phyloP scores from a whole-genome alignment of 495 filamentous ascomycete genomes.

The Xylaria acuta region DNA sequence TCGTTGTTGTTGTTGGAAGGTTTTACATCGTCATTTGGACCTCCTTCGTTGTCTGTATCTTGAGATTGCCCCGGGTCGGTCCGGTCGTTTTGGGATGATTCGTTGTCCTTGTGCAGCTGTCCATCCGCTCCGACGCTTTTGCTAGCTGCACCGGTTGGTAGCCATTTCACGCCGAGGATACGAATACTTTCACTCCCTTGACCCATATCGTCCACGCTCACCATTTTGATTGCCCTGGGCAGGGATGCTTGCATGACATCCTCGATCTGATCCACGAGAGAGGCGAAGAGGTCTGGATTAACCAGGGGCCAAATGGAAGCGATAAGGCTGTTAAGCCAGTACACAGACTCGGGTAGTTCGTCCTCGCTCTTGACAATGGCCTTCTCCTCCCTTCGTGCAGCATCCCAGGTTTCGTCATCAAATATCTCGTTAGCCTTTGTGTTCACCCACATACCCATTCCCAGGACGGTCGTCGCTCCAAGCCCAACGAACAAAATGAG shows the following conservation, averaged over 20 bases:
- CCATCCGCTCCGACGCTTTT: slow-evolving; percentile 63
- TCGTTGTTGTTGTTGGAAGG: slow-evolving; percentile 30
- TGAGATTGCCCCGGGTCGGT: slow-evolving; percentile 50
- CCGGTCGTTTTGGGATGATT: slow-evolving; percentile 55
- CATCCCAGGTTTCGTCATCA: slow-evolving; percentile 69
- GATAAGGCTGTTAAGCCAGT: slow-evolving; percentile 71
- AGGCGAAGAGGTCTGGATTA: slow-evolving; percentile 72
- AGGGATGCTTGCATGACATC: slow-evolving; percentile 76
- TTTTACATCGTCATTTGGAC: slow-evolving; percentile 28
- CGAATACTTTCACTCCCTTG: slow-evolving; percentile 70
- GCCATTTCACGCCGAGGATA: slow-evolving; percentile 69
- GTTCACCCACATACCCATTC: slow-evolving; percentile 57
- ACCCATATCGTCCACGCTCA: slow-evolving; percentile 71
- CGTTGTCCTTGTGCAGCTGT: slow-evolving; percentile 45
- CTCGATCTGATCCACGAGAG: slow-evolving; percentile 68
- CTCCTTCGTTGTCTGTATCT: slow-evolving; percentile 42
- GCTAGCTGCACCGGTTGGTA: slow-evolving; percentile 68
- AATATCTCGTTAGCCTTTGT: slow-evolving; percentile 61
- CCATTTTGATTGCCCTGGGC: slow-evolving; percentile 68
- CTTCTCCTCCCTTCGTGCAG: slow-evolving; percentile 56
- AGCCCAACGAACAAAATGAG: slow-evolving; percentile 35
- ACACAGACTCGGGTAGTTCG: slow-evolving; percentile 62
- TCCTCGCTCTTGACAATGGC: slow-evolving; percentile 42
- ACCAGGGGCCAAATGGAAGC: slow-evolving; percentile 70
- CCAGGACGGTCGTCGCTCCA: slow-evolving; percentile 44